These are phyloP conservation scores for Aureobasidium sp. DNA, from an alignment of 2,329 filamentous ascomycete genomes.

Conservation along the genomic window DNA sequence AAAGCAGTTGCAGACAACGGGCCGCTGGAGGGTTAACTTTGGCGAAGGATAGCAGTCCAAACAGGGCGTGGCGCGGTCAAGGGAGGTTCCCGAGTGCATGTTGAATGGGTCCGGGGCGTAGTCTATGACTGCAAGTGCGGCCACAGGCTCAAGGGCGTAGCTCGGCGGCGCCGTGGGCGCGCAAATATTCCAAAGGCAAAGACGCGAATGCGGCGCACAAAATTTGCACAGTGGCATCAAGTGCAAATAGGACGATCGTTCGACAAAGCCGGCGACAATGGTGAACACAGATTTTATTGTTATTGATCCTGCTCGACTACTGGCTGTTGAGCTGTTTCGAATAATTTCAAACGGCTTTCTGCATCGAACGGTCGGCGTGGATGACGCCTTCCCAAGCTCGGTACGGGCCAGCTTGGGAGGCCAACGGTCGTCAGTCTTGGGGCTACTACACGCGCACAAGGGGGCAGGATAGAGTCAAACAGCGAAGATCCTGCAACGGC, in stretches of 20 bases:
- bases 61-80: not conserved
- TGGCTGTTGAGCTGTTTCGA: conserved; percentile 13
- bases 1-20: not conserved
- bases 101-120: not conserved
- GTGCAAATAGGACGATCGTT: not conserved
- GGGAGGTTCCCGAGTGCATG: not conserved
- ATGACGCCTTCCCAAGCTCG: conserved; percentile 12
- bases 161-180: conserved; percentile 6
- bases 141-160: not conserved
- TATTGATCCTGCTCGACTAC: conserved; percentile 10
- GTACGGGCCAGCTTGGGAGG: not conserved
- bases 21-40: conserved; percentile 12
- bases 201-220: conserved; percentile 2
- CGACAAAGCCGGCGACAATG: not conserved
- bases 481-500: conserved; percentile 6
- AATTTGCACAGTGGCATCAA: not conserved
- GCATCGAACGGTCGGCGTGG: not conserved
- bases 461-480: not conserved
- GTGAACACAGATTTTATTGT: conserved; percentile 11
- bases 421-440: not conserved
- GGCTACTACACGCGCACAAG: not conserved
- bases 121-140: conserved; percentile 7
- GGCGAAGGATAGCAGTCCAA: conserved; percentile 3
- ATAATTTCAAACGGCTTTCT: conserved; percentile 8
- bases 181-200: not conserved